Base-by-base conservation (phyloP, 1,284 basidiomycete species). In the Cutaneotrichosporon cyanovorans region DNA sequence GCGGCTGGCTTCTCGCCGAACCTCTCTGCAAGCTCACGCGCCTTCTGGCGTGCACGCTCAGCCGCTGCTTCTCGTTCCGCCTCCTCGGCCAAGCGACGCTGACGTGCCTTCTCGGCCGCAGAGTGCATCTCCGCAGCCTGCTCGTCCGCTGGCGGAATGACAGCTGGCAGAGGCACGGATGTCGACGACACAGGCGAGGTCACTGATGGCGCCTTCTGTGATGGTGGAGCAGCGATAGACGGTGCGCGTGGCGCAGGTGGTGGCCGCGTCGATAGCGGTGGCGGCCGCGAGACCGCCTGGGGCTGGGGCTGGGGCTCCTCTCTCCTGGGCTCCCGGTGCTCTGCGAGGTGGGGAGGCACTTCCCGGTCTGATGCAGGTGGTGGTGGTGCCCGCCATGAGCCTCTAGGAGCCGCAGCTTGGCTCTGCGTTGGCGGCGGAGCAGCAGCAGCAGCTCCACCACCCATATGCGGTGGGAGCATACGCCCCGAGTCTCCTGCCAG, bases 101-200 rank as follows among this genome's bases (percentile, higher is more conserved):
- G 57, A 42, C 82, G 83, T 1, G 91, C 91, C 42, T 89, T 80
- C 58, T 88, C 89, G 3, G 90, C 91, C 4, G 88, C 88, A 46
- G 74, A 80, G 54, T 90, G 87, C 90, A 96, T 93, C 40, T 87
- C 78, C 35, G 82, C 81, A 58, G 86, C 86, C 56, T 85, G 81
- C 9, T 14, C 19, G 16, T 36, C 35, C 5, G 35, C 18, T 9
- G 35, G 6, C 3, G 25, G 25, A 12, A 28, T 28, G 25, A 28
- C 12, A 7, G 25, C 25, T 28, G 25, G 25, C 25, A 28, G 25
- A 28, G 25, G 25, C 7, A 28, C 25, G 8, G 25, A 7, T 7
- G 25, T 12, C 20, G 35, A 3, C 14, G 25, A 7, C 8, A 28
- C 8, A 28, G 25, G 25, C 25, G 25, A 28, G 25, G 25, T 28